Evolutionary conservation across 2,329 filamentous ascomycete genomes (phyloP), one percentile per base, ranked within the genome.

Genomic region (Fusarium pininemorale): DNA sequence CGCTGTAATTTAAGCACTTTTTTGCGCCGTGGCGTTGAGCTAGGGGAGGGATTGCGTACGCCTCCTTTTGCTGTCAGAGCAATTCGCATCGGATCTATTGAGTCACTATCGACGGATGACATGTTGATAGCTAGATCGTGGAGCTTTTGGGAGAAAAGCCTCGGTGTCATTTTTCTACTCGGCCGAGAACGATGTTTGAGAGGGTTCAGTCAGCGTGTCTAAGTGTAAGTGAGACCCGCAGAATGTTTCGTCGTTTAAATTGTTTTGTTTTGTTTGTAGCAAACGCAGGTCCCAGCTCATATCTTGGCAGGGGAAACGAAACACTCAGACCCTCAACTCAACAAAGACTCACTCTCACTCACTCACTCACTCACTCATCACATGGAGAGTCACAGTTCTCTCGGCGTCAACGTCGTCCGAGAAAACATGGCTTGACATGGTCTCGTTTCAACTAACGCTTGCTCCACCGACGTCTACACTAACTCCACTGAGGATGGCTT

Each of bases 21-120:
- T 41, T 50, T 16, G 63, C 66, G 51, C 66, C 45, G 51, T 69
- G 58, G 65, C 66, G 42, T 69, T 37, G 45, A 54, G 51, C 57
- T 39, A 70, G 58, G 67, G 26, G 58, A 69, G 37, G 4, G 4
- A 13, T 24, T 54, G 26, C 37, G 28, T 35, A 13, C 45, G 66
- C 64, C 57, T 63, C 48, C 30, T 44, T 41, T 44, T 44, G 22
- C 24, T 53, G 41, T 48, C 67, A 54, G 28, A 15, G 35, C 11
- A 38, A 10, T 50, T 32, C 28, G 47, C 15, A 50, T 50, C 47
- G 45, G 26, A 20, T 57, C 41, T 58, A 70, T 54, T n/a, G 51
- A 58, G 45, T 26, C 39, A 69, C 58, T 70, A 70, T 69, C 14
- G 44, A 69, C 59, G 51, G 62, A 28, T 28, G 35, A 28, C 3